phyloP scores from a whole-genome alignment of 352 stramenopile species.

The Phytophthora sansomeana region DNA sequence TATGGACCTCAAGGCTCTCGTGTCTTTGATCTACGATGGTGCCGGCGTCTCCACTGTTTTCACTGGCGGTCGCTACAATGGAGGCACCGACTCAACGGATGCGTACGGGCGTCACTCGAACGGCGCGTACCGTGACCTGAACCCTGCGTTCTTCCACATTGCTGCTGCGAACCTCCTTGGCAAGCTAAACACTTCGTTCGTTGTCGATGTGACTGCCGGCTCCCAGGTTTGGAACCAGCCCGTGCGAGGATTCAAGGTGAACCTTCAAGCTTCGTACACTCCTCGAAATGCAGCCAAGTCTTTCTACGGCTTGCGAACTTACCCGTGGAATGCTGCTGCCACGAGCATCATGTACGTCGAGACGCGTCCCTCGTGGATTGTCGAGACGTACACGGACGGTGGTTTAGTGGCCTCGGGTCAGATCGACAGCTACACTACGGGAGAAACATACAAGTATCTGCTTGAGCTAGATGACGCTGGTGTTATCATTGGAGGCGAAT shows the following conservation, averaged over 20 bases:
- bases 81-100: constrained; percentile 31
- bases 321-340: constrained; percentile 59
- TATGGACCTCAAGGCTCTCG: constrained; percentile 58
- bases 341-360: constrained; percentile 56
- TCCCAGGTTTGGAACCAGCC: constrained; percentile 72
- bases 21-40: constrained; percentile 52
- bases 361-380: constrained; percentile 53
- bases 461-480: constrained; percentile 46
- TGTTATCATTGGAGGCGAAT: constrained; percentile 54
- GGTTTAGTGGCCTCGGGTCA: constrained; percentile 35
- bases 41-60: constrained; percentile 41
- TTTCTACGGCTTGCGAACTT: constrained; percentile 49
- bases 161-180: constrained; percentile 56
- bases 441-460: constrained; percentile 49
- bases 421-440: constrained; percentile 34
- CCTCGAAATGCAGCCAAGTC: constrained; percentile 41
- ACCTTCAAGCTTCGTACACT: constrained; percentile 34
- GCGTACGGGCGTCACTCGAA: constrained; percentile 57
- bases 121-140: constrained; percentile 50
- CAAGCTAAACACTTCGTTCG: constrained; percentile 43
- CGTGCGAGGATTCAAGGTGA: constrained; percentile 55
- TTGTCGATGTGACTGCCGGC: constrained; percentile 47
- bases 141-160: constrained; percentile 63
- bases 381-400: constrained; percentile 49
- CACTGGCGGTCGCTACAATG: constrained; percentile 50